Evolutionary conservation across 176 grass and related monocot species (phyloP).

Genomic region (Calamus simplicifolius): DNA sequence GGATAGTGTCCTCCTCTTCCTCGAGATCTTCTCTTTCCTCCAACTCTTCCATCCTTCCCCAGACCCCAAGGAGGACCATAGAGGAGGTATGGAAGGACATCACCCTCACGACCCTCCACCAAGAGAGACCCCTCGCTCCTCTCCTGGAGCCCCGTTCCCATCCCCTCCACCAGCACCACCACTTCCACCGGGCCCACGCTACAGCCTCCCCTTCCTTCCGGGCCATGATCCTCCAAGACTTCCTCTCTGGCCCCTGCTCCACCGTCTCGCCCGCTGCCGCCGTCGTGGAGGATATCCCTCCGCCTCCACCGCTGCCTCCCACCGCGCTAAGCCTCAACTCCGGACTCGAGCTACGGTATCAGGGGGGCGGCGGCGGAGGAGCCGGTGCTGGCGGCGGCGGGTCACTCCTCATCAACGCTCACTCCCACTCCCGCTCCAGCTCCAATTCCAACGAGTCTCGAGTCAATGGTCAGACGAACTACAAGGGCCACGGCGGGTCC

Average conservation of each 20-base stretch:
- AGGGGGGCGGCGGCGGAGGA: background rate
- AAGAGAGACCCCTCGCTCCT: background rate
- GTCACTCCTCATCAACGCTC: too few relatives aligned
- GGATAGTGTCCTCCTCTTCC: background rate
- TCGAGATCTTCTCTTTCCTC: background rate
- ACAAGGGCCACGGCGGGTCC: background rate
- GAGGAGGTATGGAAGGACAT: conserved; percentile 19
- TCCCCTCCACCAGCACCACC: too few relatives aligned
- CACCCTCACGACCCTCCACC: background rate
- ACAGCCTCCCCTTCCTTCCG: background rate
- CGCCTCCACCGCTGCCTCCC: background rate
- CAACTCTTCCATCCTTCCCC: background rate
- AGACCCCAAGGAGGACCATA: background rate
- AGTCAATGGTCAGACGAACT: background rate
- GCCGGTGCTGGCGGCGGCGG: too few relatives aligned
- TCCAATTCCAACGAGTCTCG: background rate
- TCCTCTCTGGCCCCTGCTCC: background rate
- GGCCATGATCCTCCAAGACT: conserved; percentile 2
- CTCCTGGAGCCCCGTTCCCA: too few relatives aligned
- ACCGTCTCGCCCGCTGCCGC: too few relatives aligned
- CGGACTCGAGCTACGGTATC: background rate
- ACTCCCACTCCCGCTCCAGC: background rate
- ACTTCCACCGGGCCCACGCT: background rate
- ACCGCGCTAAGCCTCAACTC: conserved; percentile 4
- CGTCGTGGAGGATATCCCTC: too few relatives aligned